Conservation (phyloP, 495 filamentous ascomycete genomes). For the Tetracladium marchalianum region DNA sequence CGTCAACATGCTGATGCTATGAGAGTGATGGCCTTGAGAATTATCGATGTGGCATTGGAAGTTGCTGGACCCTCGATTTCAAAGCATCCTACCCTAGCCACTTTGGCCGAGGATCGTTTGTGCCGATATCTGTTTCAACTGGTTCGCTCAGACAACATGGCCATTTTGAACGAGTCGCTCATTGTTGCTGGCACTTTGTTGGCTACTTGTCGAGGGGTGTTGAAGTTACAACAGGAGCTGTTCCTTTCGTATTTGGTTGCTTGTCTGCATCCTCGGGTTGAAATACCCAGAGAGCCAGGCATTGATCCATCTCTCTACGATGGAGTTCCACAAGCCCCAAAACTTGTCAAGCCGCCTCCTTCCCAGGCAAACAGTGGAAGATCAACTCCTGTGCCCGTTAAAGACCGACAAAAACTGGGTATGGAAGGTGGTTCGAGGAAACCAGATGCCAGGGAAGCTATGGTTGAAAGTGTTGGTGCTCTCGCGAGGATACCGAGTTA, state of each 20-base stretch:
- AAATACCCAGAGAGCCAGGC: conserved; percentile 81
- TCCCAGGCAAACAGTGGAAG: conserved; percentile 73
- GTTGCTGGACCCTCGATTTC: conserved; percentile 94
- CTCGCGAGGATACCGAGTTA: conserved; percentile 86
- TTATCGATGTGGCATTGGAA: conserved; percentile 95
- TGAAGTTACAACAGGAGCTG: conserved; percentile 95
- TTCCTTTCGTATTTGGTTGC: conserved; percentile 91
- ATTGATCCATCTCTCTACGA: conserved; percentile 90
- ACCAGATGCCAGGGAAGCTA: conserved; percentile 91
- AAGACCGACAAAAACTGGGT: conserved; percentile 86
- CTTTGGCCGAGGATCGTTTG: conserved; percentile 82
- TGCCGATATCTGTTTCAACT: conserved; percentile 95
- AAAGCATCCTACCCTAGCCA: conserved; percentile 81
- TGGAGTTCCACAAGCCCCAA: conserved; percentile 85
- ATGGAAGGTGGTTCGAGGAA: conserved; percentile 87
- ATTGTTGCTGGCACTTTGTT: conserved; percentile 86
- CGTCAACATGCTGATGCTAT: conserved; percentile 86
- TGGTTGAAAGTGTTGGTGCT: conserved; percentile 94
- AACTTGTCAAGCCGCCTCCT: conserved; percentile 69
- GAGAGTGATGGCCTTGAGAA: conserved; percentile 92
- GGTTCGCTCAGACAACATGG: conserved; percentile 90
- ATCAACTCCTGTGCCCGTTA: conserved; percentile 85
- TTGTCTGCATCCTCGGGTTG: conserved; percentile 83
- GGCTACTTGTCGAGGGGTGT: conserved; percentile 79
- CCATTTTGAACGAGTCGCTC: conserved; percentile 82